Percentiles rank a stretch among this genome's conserved stretches.
phyloP scores from a whole-genome alignment of 2,329 filamentous ascomycete genomes.

The Ilyonectria sp. region DNA sequence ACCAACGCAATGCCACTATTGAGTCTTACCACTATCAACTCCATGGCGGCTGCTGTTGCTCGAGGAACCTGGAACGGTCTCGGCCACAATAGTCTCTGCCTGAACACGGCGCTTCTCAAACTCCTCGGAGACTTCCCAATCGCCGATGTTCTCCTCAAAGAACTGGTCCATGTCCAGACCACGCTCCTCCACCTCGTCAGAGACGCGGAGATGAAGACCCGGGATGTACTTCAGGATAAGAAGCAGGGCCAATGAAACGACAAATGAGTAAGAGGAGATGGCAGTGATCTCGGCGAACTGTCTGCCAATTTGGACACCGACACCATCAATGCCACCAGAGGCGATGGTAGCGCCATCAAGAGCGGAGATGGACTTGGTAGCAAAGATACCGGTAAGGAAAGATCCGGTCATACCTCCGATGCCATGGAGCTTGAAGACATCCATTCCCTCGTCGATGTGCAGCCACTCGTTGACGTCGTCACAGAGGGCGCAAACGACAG shows the following conservation, averaged over 20 bases:
- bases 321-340: conserved; percentile 31
- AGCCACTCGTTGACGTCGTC: conserved; percentile 65
- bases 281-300: conserved; percentile 35
- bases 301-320: conserved; percentile 28
- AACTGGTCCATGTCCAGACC: conserved; percentile 34
- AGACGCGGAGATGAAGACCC: conserved; percentile 28
- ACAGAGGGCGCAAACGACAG: conserved; percentile 61
- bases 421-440: conserved; percentile 73
- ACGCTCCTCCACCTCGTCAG: conserved; percentile 34
- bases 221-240: conserved; percentile 36
- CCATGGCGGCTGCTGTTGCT: conserved; percentile 21
- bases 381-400: conserved; percentile 71
- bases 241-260: conserved; percentile 23
- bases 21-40: conserved; percentile 16
- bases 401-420: conserved; percentile 71
- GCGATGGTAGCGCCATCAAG: conserved; percentile 63
- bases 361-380: conserved; percentile 62
- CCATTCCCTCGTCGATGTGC: conserved; percentile 70
- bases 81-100: conserved; percentile 12
- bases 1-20: conserved; percentile 4
- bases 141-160: conserved; percentile 34
- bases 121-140: conserved; percentile 33
- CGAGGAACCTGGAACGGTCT: conserved; percentile 17
- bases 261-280: conserved; percentile 33
- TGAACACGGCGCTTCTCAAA: conserved; percentile 10